Base-by-base conservation (phyloP, 139 green algal genomes). In the Microglena sp. region DNA sequence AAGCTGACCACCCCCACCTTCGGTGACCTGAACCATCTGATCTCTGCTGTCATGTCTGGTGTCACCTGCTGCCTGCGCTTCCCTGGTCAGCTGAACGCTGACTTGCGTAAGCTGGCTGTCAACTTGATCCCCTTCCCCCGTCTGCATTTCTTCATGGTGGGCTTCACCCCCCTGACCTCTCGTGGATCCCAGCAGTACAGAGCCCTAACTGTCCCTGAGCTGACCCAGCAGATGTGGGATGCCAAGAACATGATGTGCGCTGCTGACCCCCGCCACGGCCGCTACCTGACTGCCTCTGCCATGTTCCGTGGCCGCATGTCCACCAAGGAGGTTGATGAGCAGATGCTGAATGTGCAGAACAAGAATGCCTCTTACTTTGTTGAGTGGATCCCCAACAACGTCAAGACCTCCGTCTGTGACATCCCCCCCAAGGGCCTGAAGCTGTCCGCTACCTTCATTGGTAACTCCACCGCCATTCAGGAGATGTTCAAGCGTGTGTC, bases 211-310 rank as follows among this genome's bases (percentile, higher is more conserved):
- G 89, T 96, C 5, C 89, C 89, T 8, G 89, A 95, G 82, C 81
- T 96, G 34, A 92, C 88, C 33, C 87, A 95, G 84, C 89, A 97
- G 80, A 97, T 97, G 90, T 97, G 88, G 90, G 90, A 96, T 73
- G 89, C 90, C 74, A 97, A 96, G 86, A 97, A 97, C 85, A 96
- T 97, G 91, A 96, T 97, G 90, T 96, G 90, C 77, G 91, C 89
- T 11, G 91, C 92, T 28, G 92, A 97, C 81, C 92, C 92, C 33
- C 77, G 92, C 45, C 90, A 97, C 69, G 92, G 92, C 30, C 88
- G 92, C 62, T 97, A 96, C 83, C 79, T 96, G 50, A 97, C 91
- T 33, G 58, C 58, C 5, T 95, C 91, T 5, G 83, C 83, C 29
- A 61, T 90, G 36, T 94, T 94, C 85, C 83, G 87, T 58, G 87